A percentile compares a stretch with the other conserved stretches of the same genome.
Evolutionary conservation across 164 flowering plant species (phyloP).

Genomic region (Malania oleifera): DNA sequence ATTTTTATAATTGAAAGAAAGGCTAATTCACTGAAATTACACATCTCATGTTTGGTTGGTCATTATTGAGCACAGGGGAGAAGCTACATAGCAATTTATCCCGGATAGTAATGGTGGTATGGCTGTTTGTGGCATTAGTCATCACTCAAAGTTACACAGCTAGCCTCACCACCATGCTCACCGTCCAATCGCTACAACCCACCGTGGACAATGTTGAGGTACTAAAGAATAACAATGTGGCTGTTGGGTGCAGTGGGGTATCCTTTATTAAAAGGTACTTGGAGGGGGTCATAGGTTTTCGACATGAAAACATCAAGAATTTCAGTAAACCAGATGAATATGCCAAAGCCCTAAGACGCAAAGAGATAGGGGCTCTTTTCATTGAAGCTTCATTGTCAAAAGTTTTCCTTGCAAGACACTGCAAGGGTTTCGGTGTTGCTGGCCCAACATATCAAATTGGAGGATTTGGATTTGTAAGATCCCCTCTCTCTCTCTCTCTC

Average conservation of each 20-base stretch:
- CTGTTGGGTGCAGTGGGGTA: slow-evolving; percentile 23
- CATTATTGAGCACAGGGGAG: slow-evolving; percentile 15
- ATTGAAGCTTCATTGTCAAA: not conserved
- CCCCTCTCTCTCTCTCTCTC: not conserved
- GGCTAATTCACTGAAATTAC: too few relatives aligned
- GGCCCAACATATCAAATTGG: slow-evolving; percentile 12
- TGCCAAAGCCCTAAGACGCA: slow-evolving; percentile 13
- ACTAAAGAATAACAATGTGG: slow-evolving; percentile 11
- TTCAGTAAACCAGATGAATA: slow-evolving; percentile 11
- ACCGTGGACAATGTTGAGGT: slow-evolving; percentile 11
- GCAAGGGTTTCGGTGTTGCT: slow-evolving; percentile 11
- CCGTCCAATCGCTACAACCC: slow-evolving; percentile 5
- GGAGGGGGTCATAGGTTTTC: slow-evolving; percentile 12
- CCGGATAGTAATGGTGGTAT: slow-evolving; percentile 13
- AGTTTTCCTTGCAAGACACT: slow-evolving; percentile 9
- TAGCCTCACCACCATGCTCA: slow-evolving; percentile 25
- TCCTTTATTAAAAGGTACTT: slow-evolving; percentile 25
- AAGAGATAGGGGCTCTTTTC: slow-evolving; percentile 23
- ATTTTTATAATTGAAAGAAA: too few relatives aligned
- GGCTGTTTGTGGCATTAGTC: slow-evolving; percentile 27
- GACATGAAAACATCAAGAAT: slow-evolving; percentile 8
- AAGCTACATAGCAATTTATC: slow-evolving; percentile 19
- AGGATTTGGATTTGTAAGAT: slow-evolving; percentile 23
- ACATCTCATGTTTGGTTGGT: too few relatives aligned
- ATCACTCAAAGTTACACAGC: slow-evolving; percentile 24